Conservation (phyloP, 805 yeast species). For the Kregervanrija fluxuum region DNA sequence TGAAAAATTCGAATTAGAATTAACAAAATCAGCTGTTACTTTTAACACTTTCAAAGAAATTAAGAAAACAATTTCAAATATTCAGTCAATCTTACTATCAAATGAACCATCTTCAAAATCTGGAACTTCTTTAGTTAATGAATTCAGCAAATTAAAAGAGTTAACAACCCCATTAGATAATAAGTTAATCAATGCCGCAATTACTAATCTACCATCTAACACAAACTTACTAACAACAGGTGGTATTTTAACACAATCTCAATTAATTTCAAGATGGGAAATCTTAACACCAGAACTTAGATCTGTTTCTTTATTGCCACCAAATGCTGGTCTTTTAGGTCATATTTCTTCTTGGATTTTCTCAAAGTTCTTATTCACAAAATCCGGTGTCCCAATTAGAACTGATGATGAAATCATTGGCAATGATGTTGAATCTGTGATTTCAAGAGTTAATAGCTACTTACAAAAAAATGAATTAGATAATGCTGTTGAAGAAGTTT, state of each 20-base stretch:
- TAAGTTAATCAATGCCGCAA: conserved; percentile 31
- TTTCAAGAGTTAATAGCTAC: conserved; percentile 76
- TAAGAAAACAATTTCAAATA: conserved; percentile 37
- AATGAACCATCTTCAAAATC: conserved; percentile 31
- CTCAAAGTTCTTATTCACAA: conserved; percentile 67
- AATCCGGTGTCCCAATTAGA: conserved; percentile 60
- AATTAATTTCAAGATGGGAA: conserved; percentile 74
- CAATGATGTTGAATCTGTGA: conserved; percentile 79
- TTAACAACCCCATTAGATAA: conserved; percentile 32
- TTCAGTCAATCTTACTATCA: conserved; percentile 32
- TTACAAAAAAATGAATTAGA: conserved; percentile 71
- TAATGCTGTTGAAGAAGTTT: conserved; percentile 87
- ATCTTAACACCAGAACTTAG: conserved; percentile 79
- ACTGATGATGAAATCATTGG: conserved; percentile 37
- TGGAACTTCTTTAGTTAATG: conserved; percentile 42
- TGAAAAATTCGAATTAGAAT: conserved; percentile 42
- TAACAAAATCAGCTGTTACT: conserved; percentile 35
- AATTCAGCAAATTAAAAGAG: conserved; percentile 29
- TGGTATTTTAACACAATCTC: conserved; percentile 72
- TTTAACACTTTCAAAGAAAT: conserved; percentile 32
- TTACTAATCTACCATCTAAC: conserved; percentile 37
- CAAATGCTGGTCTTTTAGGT: conserved; percentile 92
- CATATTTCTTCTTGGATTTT: conserved; percentile 76
- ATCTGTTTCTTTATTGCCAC: conserved; percentile 83
- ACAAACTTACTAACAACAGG: conserved; percentile 32